These are phyloP conservation scores for Suillus subalutaceus DNA, from an alignment of 768 basidiomycete species.

Conservation along the genomic window DNA sequence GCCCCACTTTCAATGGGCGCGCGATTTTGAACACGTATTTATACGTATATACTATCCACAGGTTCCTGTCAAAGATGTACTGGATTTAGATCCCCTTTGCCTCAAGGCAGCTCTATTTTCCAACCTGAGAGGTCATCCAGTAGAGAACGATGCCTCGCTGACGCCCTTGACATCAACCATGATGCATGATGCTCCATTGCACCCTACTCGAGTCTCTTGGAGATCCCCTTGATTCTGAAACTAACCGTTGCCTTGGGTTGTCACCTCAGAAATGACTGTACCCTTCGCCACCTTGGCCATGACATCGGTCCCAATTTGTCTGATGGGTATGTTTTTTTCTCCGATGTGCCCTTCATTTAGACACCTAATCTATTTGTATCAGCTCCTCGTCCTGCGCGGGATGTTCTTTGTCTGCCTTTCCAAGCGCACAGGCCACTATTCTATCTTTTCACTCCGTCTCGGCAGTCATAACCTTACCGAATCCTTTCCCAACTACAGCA, in stretches of 20 bases:
- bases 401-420: background rate
- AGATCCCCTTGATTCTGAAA: slow-evolving; percentile 1
- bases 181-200: background rate
- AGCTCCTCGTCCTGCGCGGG: background rate
- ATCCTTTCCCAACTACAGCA: background rate
- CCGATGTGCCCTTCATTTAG: background rate
- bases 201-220: background rate
- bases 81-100: background rate
- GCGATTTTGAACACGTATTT: background rate
- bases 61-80: background rate
- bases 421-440: background rate
- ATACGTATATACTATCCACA: background rate
- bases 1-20: background rate
- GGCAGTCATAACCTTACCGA: background rate
- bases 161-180: slow-evolving; percentile 4
- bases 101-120: slow-evolving; percentile 2
- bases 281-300: background rate
- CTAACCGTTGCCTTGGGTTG: slow-evolving; percentile 1
- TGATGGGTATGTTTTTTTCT: background rate
- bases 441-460: background rate
- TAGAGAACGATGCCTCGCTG: background rate
- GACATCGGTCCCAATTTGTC: background rate
- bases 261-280: background rate
- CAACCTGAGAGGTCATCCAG: background rate
- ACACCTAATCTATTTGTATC: background rate